Base-by-base conservation (phyloP, 1,139 yeast species). In the Geotrichum candidum region DNA sequence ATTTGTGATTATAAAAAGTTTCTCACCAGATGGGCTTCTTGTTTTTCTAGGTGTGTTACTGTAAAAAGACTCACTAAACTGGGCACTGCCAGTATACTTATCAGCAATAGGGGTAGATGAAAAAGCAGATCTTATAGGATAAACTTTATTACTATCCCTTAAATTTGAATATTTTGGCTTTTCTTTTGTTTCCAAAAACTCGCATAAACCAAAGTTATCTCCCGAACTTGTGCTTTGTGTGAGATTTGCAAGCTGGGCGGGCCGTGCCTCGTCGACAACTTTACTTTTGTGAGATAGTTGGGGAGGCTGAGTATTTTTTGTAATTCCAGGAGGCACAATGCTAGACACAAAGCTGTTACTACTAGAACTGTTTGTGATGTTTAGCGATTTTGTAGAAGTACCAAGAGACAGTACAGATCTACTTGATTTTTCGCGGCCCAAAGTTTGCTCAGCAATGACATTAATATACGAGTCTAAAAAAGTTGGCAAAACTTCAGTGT, bases 51-150 rank as follows among this genome's bases (percentile, higher is more conserved):
- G 29, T 38, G 22, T 27, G 11, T 11, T n/a, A 11, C 29, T 27
- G 23, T 29, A 3, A 25, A 27, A 53, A 11, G 56, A 46, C 7
- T 29, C 54, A 15, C 18, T 22, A 15, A 18, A n/a, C 48, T 41
- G 48, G 22, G 53, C 15, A n/a, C 18, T 45, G 31, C 53, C 56
- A 25, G 62, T 53, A 46, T 56, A 63, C n/a, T 54, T 54, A 41
- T 63, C 63, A 9, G 65, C 65, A 53, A 63, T 61, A 6, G 65
- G 65, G 1, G 65, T 63, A 46, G 53, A 60, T 10, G 55, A 53
- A 41, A 58, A n/a, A 4, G 18, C n/a, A 18, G 48, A n/a, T 15
- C 13, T 41, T 9, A 41, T 41, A 7, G n/a, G 2, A 41, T n/a
- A 7, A 15, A 10, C 9, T n/a, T 41, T 2, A 13, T 38, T 13